Base-by-base conservation (phyloP, 202 grass and related monocot species). In the Panicum virgatum region DNA sequence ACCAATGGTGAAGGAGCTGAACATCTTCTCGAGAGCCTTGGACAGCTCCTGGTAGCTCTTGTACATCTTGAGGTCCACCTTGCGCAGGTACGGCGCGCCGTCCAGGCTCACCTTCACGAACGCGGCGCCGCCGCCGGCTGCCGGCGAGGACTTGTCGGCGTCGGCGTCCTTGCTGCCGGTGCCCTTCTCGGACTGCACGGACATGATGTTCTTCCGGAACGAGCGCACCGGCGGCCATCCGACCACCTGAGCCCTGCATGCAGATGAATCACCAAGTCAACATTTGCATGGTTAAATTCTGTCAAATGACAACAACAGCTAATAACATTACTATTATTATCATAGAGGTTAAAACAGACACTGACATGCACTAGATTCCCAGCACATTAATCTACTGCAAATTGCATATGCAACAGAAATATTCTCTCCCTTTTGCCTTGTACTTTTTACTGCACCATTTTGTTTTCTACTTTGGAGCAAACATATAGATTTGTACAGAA, bases 61-160 rank as follows among this genome's bases (percentile, higher is more conserved):
- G 88, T 96, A 87, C 80, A 78, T 87, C 38, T 77, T 96, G 29
- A 93, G 90, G 79, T 96, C 86, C 62, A 96, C 90, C 86, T 96
- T 93, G 61, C 88, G 90, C 42, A 96, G 88, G 80, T 96, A 96
- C 0, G 90, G 90, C 6, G 90, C 88, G 37, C 90, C 88, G 68
- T 96, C 93, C 86, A 93, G 83, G 81, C 93, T 96, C 39, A 96
- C 93, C 90, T 96, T 96, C 46, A 93, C 86, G 64, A 96, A 91
- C 37, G 90, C 86, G 1, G 57, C 84, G 15, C 26, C 77, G 3
- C 43, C 26, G 10, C 60, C 62, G 2, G 65, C 13, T 12, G 76
- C 16, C 30, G 76, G 3, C 60, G 62, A 65, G 15, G 79, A 88
- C 72, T 85, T 90, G 20, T 87, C 66, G n/a, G 42, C 83, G 50